A percentile compares a stretch with the other conserved stretches of the same genome.
These are phyloP conservation scores for Solanum clarkiae DNA, from an alignment of 257 asterid genomes.

Conservation along the genomic window DNA sequence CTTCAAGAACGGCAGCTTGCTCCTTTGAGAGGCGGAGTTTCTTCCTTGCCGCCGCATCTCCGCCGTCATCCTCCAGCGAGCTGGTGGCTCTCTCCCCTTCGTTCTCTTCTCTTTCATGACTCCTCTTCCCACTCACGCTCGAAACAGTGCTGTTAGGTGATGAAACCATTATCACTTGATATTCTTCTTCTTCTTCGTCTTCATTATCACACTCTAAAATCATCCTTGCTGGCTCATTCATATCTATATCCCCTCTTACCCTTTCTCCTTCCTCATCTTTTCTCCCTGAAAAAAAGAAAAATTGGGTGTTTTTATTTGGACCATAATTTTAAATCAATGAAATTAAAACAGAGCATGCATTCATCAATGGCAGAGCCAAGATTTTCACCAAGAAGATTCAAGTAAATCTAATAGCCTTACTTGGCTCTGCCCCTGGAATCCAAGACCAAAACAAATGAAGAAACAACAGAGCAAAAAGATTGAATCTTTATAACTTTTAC, in stretches of 20 bases:
- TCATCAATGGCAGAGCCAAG: neutral
- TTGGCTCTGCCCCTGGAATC: neutral
- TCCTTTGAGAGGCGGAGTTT: conserved; percentile 90
- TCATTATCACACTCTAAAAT: conserved; percentile 31
- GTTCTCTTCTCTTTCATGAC: conserved; percentile 27
- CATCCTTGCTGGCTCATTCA: conserved; percentile 44
- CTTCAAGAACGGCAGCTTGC: conserved; percentile 86
- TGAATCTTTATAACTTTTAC: conserved; percentile 5
- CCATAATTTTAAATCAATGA: neutral
- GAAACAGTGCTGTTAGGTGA: conserved; percentile 95
- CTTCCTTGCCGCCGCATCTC: conserved; percentile 72
- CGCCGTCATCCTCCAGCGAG: conserved; percentile 74
- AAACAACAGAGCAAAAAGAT: neutral
- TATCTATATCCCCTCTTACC: conserved; percentile 60
- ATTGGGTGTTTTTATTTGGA: neutral
- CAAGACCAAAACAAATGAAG: neutral
- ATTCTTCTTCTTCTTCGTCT: neutral
- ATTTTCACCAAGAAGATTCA: neutral
- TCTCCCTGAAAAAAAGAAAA: conserved; percentile 22
- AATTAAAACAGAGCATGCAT: neutral
- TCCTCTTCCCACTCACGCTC: conserved; percentile 82
- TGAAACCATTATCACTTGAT: conserved; percentile 48
- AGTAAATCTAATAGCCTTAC: too few species aligned
- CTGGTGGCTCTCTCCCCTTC: conserved; percentile 67
- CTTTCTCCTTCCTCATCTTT: conserved; percentile 29